These are phyloP conservation scores for Leucocoprinus leucothites DNA, from an alignment of 768 basidiomycete species.

Conservation along the genomic window DNA sequence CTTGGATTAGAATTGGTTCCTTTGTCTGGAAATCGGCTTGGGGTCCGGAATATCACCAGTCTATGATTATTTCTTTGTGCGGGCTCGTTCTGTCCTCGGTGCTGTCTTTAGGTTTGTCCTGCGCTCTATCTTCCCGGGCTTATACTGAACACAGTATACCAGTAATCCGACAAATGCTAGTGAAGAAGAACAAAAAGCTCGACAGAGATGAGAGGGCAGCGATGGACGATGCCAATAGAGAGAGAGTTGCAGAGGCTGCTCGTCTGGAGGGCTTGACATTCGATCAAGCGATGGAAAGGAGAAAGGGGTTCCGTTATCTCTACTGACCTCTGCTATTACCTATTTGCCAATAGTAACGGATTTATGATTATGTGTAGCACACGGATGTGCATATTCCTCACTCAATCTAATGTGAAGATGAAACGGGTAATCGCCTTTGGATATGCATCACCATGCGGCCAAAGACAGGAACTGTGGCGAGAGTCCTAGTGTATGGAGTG, in stretches of 20 bases:
- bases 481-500: too few species aligned
- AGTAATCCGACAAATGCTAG: conserved; percentile 46
- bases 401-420: too few species aligned
- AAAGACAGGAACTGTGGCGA: neutral
- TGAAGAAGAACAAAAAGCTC: conserved; percentile 47
- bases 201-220: conserved; percentile 44
- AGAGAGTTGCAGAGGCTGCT: conserved; percentile 56
- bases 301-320: conserved; percentile 24
- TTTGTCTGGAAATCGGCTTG: conserved; percentile 56
- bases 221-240: conserved; percentile 40
- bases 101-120: conserved; percentile 27
- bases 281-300: conserved; percentile 54
- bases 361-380: too few species aligned
- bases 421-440: neutral
- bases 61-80: conserved; percentile 46
- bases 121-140: too few species aligned
- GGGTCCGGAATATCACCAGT: conserved; percentile 56
- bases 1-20: conserved; percentile 42
- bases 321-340: neutral
- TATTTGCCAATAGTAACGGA: too few species aligned
- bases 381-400: too few species aligned
- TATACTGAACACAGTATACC: neutral
- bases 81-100: conserved; percentile 31
- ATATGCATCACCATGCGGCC: neutral
- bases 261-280: conserved; percentile 56